phyloP scores from a whole-genome alignment of 495 filamentous ascomycete species.

The Neurospora terricola region DNA sequence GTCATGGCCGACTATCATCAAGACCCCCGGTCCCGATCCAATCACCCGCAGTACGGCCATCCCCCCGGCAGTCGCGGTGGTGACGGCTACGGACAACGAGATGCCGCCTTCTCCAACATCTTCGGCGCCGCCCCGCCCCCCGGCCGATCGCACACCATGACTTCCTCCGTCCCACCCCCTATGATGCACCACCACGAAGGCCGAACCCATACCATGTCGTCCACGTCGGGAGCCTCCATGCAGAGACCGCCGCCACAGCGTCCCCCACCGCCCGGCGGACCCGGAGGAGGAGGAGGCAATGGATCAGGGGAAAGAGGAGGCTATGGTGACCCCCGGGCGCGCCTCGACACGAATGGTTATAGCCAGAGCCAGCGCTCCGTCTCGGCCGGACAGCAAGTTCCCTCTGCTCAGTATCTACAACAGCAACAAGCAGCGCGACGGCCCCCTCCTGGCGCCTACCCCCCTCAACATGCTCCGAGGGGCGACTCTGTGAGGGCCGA shows the following conservation, averaged over 20 bases:
- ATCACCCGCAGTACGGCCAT: conserved; percentile 49
- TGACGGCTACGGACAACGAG: conserved; percentile 54
- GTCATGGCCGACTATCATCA: conserved; percentile 86
- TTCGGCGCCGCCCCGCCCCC: conserved; percentile 83
- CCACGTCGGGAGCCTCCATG: conserved; percentile 60
- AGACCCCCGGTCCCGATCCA: conserved; percentile 49
- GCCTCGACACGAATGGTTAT: conserved; percentile 41
- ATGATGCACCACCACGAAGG: conserved; percentile 37
- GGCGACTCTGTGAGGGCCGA: conserved; percentile 22
- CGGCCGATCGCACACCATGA: conserved; percentile 83
- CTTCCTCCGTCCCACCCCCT: conserved; percentile 45
- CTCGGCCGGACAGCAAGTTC: conserved; percentile 33
- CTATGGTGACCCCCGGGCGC: conserved; percentile 23
- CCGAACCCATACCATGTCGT: conserved; percentile 82
- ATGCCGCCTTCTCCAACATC: conserved; percentile 93
- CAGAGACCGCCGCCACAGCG: conserved; percentile 52
- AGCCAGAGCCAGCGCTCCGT: conserved; percentile 44
- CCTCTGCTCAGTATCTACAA: conserved; percentile 27
- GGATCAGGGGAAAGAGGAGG: conserved; percentile 29
- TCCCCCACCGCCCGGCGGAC: conserved; percentile 30
- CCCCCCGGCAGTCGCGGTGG: conserved; percentile 33
- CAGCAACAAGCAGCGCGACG: conserved; percentile 25
- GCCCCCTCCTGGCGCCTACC: conserved; percentile 47
- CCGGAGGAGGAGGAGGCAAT: background rate
- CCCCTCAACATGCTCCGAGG: background rate